phyloP scores from a whole-genome alignment of 208 protist species.

The Acanthamoeba culbertsoni region DNA sequence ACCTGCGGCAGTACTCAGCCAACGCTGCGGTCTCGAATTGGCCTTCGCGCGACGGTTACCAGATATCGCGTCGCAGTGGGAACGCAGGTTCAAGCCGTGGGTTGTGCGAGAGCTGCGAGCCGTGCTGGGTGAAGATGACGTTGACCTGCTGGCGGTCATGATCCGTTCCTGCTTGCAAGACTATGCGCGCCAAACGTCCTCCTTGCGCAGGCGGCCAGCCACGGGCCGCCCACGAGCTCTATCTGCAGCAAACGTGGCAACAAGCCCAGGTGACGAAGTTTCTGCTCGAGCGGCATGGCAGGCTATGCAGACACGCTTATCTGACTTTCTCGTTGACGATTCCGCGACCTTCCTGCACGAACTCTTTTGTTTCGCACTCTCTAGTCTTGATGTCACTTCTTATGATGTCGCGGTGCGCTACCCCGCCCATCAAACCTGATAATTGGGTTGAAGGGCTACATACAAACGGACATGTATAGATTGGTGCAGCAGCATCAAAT shows the following conservation, averaged over 20 bases:
- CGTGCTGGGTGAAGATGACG: slow-evolving; percentile 23
- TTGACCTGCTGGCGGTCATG: not conserved
- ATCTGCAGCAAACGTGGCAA: not conserved
- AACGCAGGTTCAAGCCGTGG: slow-evolving; percentile 28
- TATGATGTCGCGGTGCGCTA: too few species aligned
- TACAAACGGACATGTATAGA: too few species aligned
- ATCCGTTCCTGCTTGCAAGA: not conserved
- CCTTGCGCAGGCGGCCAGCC: not conserved
- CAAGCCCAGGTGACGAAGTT: not conserved
- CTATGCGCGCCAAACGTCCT: not conserved
- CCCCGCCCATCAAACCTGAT: too few species aligned
- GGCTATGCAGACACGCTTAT: not conserved
- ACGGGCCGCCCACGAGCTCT: not conserved
- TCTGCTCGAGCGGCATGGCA: not conserved
- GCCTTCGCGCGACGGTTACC: not conserved
- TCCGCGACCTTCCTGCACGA: slow-evolving; percentile 4
- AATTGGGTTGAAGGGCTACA: too few species aligned
- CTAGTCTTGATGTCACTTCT: too few species aligned
- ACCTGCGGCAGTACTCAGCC: not conserved
- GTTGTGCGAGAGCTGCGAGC: not conserved
- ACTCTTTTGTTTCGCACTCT: slow-evolving; percentile 15
- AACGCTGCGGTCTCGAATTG: not conserved
- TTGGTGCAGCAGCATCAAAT: too few species aligned
- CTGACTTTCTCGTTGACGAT: slow-evolving; percentile 47
- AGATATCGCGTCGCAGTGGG: not conserved